Base-by-base conservation (phyloP, 176 grass and related monocot species). In the Typha latifolia region DNA sequence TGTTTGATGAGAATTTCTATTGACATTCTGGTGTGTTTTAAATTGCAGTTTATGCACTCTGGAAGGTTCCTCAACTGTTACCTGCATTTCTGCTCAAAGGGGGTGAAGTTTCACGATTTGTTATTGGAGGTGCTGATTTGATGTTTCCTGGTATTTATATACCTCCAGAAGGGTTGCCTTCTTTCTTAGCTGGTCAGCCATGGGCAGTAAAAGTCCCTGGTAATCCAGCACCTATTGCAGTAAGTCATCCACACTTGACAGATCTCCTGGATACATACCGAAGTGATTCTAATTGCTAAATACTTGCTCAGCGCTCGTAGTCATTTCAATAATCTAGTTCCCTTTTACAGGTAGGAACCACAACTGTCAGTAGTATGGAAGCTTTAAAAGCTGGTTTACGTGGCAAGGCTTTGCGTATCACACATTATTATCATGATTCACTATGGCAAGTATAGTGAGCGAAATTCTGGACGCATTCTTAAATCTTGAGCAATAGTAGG, bases 71-170 rank as follows among this genome's bases (percentile, higher is more conserved):
- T 64, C 78, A 85, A 69, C 81, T 97, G 32, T 79, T 97, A 72
- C 88, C 94, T 66, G 78, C 85, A 68, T 97, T 97, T 82, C 82
- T 80, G 10, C 94, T 97, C 14, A 97, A 92, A 80, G 88, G 81
- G 66, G 88, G 88, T 73, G 88, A 92, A 67, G 89, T 97, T 53
- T 97, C 94, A 62, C 83, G 74, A 22, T 90, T 70, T 37, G 49
- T 97, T 65, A 78, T 97, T 74, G 78, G 83, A 73, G 94, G 94
- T 23, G 94, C 88, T 32, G 94, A 97, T 92, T 87, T 97, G 63
- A 92, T 97, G 94, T 92, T 92, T 79, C 94, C 94, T 71, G 89
- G 94, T 80, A 82, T 97, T 64, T 82, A 70, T 26, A 63, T 92
- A 82, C 80, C 81, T 49, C 76, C 77, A 82, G 93, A 97, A 66